These are phyloP conservation scores for Trichoderma oligosporum DNA, from an alignment of 2,329 filamentous ascomycete genomes.

Conservation along the genomic window DNA sequence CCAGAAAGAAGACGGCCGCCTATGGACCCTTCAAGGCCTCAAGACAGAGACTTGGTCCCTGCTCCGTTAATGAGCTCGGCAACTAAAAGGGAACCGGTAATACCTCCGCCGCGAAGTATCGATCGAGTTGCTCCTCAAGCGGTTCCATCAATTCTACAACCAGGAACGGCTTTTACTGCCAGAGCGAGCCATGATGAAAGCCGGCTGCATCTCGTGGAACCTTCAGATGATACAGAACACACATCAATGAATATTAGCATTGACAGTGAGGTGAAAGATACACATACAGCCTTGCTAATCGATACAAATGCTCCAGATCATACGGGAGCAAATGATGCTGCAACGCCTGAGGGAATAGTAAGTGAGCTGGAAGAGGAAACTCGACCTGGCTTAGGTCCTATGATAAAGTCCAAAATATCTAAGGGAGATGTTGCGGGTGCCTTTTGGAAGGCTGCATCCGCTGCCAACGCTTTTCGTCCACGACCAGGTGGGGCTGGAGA, in stretches of 20 bases:
- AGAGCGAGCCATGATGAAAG: constrained; percentile 36
- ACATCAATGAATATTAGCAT: neutral
- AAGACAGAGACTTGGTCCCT: constrained; percentile 54
- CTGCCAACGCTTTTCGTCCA: constrained; percentile 68
- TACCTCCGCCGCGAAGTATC: constrained; percentile 50
- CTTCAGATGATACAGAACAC: constrained; percentile 13
- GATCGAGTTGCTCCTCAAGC: constrained; percentile 47
- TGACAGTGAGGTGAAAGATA: neutral
- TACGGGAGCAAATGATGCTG: neutral
- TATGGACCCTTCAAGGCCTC: constrained; percentile 57
- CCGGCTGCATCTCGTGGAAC: constrained; percentile 5
- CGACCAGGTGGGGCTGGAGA: constrained; percentile 83
- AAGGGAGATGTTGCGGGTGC: constrained; percentile 69
- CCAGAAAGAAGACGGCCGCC: constrained; percentile 64
- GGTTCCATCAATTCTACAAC: constrained; percentile 26
- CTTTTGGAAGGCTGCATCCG: constrained; percentile 69
- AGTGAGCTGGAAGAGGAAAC: constrained; percentile 34
- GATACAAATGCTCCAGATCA: neutral
- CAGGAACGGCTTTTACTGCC: constrained; percentile 27
- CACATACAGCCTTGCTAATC: neutral
- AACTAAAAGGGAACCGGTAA: constrained; percentile 43
- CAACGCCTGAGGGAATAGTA: neutral
- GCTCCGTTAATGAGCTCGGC: constrained; percentile 54
- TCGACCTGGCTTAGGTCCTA: constrained; percentile 79
- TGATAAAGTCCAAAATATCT: constrained; percentile 79